Conservation (phyloP, 306 rosid species). For the Begonia peltatifolia region DNA sequence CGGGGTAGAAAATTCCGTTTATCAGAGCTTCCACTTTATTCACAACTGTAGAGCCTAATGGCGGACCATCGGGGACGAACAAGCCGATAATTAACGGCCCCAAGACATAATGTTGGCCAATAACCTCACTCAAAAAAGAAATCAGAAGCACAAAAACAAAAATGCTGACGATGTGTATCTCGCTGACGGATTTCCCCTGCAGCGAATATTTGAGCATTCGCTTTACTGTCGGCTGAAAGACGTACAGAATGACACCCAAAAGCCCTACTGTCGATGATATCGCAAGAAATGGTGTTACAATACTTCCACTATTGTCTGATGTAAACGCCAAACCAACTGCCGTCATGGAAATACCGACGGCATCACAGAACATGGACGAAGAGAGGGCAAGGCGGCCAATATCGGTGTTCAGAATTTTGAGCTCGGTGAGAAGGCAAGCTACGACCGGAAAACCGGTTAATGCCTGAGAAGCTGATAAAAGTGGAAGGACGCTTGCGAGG, state of each 20-base stretch:
- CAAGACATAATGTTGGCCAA: conserved; percentile 40
- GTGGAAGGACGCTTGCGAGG: conserved; percentile 9
- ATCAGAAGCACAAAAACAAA: conserved; percentile 17
- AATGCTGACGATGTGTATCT: conserved; percentile 8
- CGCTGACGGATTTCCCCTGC: conserved; percentile 14
- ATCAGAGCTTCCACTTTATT: conserved; percentile 24
- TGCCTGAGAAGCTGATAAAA: conserved; percentile 23
- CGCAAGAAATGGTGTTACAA: not conserved
- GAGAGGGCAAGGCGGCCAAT: conserved; percentile 43
- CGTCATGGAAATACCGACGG: conserved; percentile 9
- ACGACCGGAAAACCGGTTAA: conserved; percentile 27
- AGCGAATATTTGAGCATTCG: conserved; percentile 14
- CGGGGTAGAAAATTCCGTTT: conserved; percentile 32
- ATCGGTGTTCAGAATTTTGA: conserved; percentile 42
- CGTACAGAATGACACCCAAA: not conserved
- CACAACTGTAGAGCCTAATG: conserved; percentile 38
- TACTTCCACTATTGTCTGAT: not conserved
- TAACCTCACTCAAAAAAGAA: conserved; percentile 22
- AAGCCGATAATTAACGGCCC: conserved; percentile 50
- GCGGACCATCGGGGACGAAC: conserved; percentile 48
- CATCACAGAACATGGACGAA: conserved; percentile 24
- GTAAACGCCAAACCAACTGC: conserved; percentile 2
- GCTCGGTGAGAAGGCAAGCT: conserved; percentile 30
- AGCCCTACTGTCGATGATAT: conserved; percentile 11
- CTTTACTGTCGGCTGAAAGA: conserved; percentile 17